Evolutionary conservation across 2,329 filamentous ascomycete species (phyloP).

Genomic region (Penicillium thymicola): DNA sequence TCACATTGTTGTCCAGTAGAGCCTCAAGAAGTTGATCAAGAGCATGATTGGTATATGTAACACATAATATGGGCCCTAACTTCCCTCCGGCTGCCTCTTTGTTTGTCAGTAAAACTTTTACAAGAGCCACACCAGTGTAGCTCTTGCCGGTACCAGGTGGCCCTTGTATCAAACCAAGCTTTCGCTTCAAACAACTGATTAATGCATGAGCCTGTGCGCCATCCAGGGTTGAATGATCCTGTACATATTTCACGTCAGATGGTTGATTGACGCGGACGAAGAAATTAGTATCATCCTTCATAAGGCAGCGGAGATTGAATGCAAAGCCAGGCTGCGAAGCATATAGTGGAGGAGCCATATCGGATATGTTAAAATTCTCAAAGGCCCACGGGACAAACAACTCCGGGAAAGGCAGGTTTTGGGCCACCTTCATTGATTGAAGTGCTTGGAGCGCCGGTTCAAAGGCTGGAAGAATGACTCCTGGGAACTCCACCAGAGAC

Average conservation of each 20-base stretch:
- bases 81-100: constrained; percentile 16
- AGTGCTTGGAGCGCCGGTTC: constrained; percentile 55
- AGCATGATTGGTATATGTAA: constrained; percentile 54
- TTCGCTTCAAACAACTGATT: constrained; percentile 14
- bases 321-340: constrained; percentile 48
- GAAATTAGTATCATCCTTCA: constrained; percentile 24
- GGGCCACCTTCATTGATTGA: constrained; percentile 49
- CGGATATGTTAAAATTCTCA: constrained; percentile 12
- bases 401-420: constrained; percentile 50
- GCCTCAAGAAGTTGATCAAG: constrained; percentile 61
- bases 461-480: constrained; percentile 58
- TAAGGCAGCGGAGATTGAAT: constrained; percentile 39
- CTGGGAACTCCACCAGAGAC: constrained; percentile 60
- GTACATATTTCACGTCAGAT: constrained; percentile 17
- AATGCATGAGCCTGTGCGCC: constrained; percentile 21
- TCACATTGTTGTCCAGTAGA: constrained; percentile 41
- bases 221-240: constrained; percentile 19
- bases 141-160: constrained; percentile 31
- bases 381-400: constrained; percentile 33
- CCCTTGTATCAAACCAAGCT: constrained; percentile 27
- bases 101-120: constrained; percentile 30
- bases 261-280: constrained; percentile 12
- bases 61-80: constrained; percentile 48
- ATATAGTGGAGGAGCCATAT: constrained; percentile 52
- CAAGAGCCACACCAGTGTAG: constrained; percentile 27